Evolutionary conservation across 192 early-diverging fungal genomes (phyloP), one percentile per base, ranked within the genome.

Genomic region (Funneliformis geosporum): DNA sequence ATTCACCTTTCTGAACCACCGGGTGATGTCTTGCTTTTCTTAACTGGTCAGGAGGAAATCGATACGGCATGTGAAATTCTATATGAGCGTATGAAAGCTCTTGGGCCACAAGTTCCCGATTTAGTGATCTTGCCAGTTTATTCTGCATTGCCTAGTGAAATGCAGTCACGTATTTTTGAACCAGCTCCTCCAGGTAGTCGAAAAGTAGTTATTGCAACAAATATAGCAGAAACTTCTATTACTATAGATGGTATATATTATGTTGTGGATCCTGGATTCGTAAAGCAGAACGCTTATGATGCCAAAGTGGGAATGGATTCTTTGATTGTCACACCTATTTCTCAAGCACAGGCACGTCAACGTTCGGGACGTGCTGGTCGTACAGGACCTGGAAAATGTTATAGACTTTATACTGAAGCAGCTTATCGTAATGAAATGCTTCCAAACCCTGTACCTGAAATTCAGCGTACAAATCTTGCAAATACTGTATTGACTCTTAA

Each of bases 21-120:
- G 1, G 98, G 98, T 60, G 98, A 99, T 69, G 91, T 99, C 50
- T 84, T 99, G 18, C 85, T 99, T 9, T 99, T 99, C 78, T 89
- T 99, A 84, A 98, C 98, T 0, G 98, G 98, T 84, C 96, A 98
- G 82, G 98, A 99, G 87, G 98, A 99, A 82, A 98, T 99, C 55
- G 98, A 99, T 83, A 96, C 91, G 2, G 88, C 92, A 40, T 83
- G 88, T 46, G 91, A 91, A 76, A 89, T 93, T 68, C 60, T 94
- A 25, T 90, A 90, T 78, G 93, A 95, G 73, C 89, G 90, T 21
- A 88, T 92, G 89, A 90, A 89, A 50, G 90, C 90, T 11, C 84
- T 95, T 8, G 92, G 90, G 21, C 89, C 87, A 4, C 88, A 92
- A 76, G 89, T 92, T 4, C 88, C 88, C 25, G 91, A 92, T 76